These are phyloP conservation scores for Diplocarpon rosae DNA, from an alignment of 2,329 filamentous ascomycete genomes.

Conservation along the genomic window DNA sequence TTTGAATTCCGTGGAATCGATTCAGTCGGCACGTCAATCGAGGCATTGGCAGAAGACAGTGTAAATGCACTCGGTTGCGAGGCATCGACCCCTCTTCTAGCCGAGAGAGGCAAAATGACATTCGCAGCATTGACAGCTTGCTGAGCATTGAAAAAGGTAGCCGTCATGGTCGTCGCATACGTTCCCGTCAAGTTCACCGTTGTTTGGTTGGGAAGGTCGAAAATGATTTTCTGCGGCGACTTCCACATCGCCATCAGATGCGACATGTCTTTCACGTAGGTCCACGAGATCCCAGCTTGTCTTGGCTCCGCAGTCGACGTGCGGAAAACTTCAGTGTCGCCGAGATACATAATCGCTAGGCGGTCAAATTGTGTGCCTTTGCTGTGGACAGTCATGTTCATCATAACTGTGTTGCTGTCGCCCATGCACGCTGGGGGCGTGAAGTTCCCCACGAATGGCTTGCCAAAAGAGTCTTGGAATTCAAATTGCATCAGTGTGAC, in stretches of 20 bases:
- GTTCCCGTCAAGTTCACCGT: conserved; percentile 41
- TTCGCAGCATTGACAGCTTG: conserved; percentile 11
- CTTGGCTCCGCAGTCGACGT: conserved; percentile 72
- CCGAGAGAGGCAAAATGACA: conserved; percentile 49
- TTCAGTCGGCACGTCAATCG: conserved; percentile 38
- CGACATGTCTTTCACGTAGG: conserved; percentile 67
- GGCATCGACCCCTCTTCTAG: conserved; percentile 41
- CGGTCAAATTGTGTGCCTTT: conserved; percentile 51
- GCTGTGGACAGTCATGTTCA: conserved; percentile 51
- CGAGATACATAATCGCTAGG: conserved; percentile 48
- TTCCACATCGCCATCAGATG: conserved; percentile 49
- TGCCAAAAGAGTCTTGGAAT: conserved; percentile 59
- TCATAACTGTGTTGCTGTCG: conserved; percentile 24
- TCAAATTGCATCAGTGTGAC: conserved; percentile 49
- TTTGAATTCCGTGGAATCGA: conserved; percentile 55
- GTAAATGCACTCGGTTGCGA: conserved; percentile 34
- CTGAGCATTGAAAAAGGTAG: conserved; percentile 28
- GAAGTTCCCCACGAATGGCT: conserved; percentile 55
- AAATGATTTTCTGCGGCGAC: conserved; percentile 58
- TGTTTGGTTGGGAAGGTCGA: conserved; percentile 56
- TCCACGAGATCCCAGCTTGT: conserved; percentile 57
- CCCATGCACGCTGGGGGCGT: too few species aligned
- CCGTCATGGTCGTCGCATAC: conserved; percentile 62
- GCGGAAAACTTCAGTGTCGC: conserved; percentile 69
- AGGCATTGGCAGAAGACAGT: too few species aligned